Evolutionary conservation across 768 basidiomycete genomes (phyloP), one percentile per base, ranked within the genome.

Genomic region (Megacollybia marginata): DNA sequence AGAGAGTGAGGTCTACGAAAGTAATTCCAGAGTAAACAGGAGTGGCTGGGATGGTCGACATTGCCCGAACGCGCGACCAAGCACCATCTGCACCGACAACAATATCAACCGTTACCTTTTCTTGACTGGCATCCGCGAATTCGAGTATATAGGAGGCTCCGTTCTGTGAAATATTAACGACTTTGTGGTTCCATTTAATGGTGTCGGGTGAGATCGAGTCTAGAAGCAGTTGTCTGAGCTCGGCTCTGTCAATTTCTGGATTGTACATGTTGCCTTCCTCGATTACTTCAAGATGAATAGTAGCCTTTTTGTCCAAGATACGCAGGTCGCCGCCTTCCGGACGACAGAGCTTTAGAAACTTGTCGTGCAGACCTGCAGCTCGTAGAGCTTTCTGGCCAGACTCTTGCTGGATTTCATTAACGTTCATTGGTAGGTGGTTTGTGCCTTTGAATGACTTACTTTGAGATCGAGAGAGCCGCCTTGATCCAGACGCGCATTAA

Each of bases 41-140:
- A 33, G 48, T 48, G 10, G 59, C 56, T 33, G 53, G 48, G 18
- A 60, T 44, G 20, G 64, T 61, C 23, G 72, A 48, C 43, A 69
- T 54, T 4, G 59, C 54, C 12, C 72, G 68, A 8, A 68, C 59
- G 49, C 60, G 62, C 13, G 69, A 70, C 65, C 69, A 70, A 4
- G 71, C 62, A 7, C 74, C 72, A 44, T 70, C 69, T 19, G 69
- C 67, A 9, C 69, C 69, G 40, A 70, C 54, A 34, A 69, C 49
- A 46, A 65, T 4, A 45, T 58, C 61, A 45, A 45, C 44, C 4
- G 15, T 15, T 28, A 28, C 23, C 23, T 28, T 28, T n/a, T 19
- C 20, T 5, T 15, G 15, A 9, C 44, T 15, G 20, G 44, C 4
- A 5, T 45, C 44, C 4, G 28, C 18, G 34, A 54, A 53, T 6